Base-by-base conservation (phyloP, 2,329 filamentous ascomycete species). In the Penicillium griseofulvum region DNA sequence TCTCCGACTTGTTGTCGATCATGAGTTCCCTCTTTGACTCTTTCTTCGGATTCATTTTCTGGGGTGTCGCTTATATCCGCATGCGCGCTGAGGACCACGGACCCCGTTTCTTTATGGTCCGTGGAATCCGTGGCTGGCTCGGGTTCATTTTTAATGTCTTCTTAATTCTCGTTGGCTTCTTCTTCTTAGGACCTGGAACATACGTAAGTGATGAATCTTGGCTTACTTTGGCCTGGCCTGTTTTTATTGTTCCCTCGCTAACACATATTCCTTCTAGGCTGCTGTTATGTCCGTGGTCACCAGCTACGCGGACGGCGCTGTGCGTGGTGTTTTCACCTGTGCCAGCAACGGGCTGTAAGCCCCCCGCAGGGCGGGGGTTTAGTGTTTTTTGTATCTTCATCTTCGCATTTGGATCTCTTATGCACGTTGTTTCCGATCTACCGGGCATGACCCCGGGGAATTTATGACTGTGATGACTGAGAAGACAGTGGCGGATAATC, bases 41-140 rank as follows among this genome's bases (percentile, higher is more conserved):
- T 0, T 78, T 79, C 63, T 79, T 79, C 66, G 92, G 92, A 24
- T 97, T 96, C 79, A 96, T 96, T 68, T 97, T 96, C 79, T 97
- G 76, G 76, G 76, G 76, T 16, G 71, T 75, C 2, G 76, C 76
- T 2, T 79, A 78, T 63, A 60, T 78, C 36, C 71, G 75, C 33
- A 78, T 79, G 75, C 67, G 75, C n/a, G 51, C 58, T 19, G 73
- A 62, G 5, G 75, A 78, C 38, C 64, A 76, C 52, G 74, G 75
- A 1, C 72, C 74, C 0, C 60, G 63, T 6, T 77, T 76, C 54
- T 77, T 73, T 49, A 71, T 65, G 55, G 71, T 69, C 11, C 68
- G 75, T n/a, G 76, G 74, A 7, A 65, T 76, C 50, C 68, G 71
- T 7, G 76, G 76, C 41, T 78, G 74, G 75, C 31, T 73, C 36